Conservation (phyloP, 306 rosid genomes). For the Lotus japonicus region DNA sequence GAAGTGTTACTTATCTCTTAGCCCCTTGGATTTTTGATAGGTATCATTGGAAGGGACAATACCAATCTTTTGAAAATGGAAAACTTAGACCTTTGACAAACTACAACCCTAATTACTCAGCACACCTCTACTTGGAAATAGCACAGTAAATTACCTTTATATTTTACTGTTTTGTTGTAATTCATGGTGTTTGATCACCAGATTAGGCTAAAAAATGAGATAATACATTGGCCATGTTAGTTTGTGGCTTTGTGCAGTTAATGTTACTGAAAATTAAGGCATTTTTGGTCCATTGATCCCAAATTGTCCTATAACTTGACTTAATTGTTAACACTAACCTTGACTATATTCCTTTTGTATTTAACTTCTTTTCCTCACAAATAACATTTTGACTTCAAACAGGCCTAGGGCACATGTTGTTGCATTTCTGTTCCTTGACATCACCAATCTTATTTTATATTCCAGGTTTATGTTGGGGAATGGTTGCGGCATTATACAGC, state of each 20-base stretch:
- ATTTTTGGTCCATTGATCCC: background rate
- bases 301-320: background rate
- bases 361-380: background rate
- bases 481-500: slow-evolving; percentile 76
- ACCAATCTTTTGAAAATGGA: background rate
- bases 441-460: background rate
- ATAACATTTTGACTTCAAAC: background rate
- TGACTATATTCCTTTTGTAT: background rate
- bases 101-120: too few species aligned
- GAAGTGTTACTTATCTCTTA: background rate
- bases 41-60: background rate
- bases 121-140: background rate
- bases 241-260: background rate
- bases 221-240: background rate
- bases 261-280: background rate
- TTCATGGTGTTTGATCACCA: background rate
- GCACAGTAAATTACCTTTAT: background rate
- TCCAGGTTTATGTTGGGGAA: slow-evolving; percentile 73
- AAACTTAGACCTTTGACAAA: too few species aligned
- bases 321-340: background rate
- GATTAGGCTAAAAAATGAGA: background rate
- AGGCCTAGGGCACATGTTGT: background rate
- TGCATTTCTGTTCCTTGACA: background rate
- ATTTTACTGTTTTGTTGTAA: background rate
- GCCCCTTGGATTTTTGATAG: background rate